Evolutionary conservation across 371 early-diverging fungal genomes (phyloP).

Genomic region (Mortierella sp.): DNA sequence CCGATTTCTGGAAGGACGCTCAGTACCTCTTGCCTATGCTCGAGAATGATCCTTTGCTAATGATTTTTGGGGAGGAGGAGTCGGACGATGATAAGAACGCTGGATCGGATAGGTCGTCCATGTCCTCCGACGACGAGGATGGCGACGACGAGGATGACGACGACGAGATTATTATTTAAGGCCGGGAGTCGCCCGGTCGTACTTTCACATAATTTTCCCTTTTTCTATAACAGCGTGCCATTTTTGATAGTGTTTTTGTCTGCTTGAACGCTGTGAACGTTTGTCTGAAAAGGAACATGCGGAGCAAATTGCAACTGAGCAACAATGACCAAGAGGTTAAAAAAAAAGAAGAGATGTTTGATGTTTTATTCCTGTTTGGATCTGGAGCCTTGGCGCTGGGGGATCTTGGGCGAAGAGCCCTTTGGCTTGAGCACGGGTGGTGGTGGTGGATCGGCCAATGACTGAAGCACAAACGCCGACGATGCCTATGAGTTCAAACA

Average conservation of each 20-base stretch:
- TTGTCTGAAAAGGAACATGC: background rate
- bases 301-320: background rate
- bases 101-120: conserved; percentile 28
- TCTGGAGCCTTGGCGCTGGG: conserved; percentile 18
- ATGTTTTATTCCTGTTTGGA: conserved; percentile 20
- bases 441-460: conserved; percentile 67
- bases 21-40: conserved; percentile 85
- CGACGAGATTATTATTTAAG: conserved; percentile 28
- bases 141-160: conserved; percentile 44
- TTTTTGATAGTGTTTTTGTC: no score
- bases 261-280: no score
- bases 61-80: conserved; percentile 79
- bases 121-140: conserved; percentile 35
- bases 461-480: conserved; percentile 69
- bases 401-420: background rate
- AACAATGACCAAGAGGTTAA: background rate
- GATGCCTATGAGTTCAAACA: conserved; percentile 55
- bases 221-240: background rate
- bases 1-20: conserved; percentile 83
- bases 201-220: background rate
- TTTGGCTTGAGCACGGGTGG: conserved; percentile 45
- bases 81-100: conserved; percentile 57
- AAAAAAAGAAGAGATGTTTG: background rate
- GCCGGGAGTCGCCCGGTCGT: background rate
- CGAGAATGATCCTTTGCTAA: conserved; percentile 91